These are phyloP conservation scores for Cyclotella baltica DNA, from an alignment of 108 stramenopile species.

Conservation along the genomic window DNA sequence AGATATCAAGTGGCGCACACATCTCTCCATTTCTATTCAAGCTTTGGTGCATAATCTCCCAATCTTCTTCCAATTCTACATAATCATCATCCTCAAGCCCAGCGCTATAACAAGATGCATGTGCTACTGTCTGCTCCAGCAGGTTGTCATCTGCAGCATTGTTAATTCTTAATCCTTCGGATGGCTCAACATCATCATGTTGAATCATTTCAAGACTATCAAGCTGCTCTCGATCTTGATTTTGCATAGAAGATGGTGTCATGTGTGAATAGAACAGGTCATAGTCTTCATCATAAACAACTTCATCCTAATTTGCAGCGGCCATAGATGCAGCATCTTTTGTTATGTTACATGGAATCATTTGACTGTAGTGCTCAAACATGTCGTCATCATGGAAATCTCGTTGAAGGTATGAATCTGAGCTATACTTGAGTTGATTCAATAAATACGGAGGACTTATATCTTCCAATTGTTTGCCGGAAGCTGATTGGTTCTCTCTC, in stretches of 20 bases:
- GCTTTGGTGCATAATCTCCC: constrained; percentile 30
- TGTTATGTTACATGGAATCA: constrained; percentile 12
- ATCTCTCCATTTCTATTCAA: not conserved
- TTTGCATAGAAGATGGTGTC: constrained; percentile 39
- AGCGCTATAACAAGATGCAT: not conserved
- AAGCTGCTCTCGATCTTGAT: constrained; percentile 37
- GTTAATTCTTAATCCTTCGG: not conserved
- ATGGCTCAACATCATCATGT: constrained; percentile 11
- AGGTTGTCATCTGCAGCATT: not conserved
- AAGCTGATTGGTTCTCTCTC: not conserved
- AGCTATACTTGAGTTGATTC: not conserved
- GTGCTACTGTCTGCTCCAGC: not conserved
- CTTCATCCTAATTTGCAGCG: constrained; percentile 1
- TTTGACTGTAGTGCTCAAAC: not conserved
- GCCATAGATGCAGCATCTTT: not conserved
- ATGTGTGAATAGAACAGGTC: constrained; percentile 30
- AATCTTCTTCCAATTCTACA: constrained; percentile 31
- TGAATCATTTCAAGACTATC: constrained; percentile 27
- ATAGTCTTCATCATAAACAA: constrained; percentile 34
- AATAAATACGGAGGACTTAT: not conserved
- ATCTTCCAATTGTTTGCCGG: not conserved
- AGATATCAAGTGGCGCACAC: not conserved
- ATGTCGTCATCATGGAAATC: not conserved
- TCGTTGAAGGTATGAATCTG: not conserved
- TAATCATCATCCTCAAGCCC: not conserved